Evolutionary conservation across 2,329 filamentous ascomycete species (phyloP).

Genomic region (Plenodomus tracheiphilus): DNA sequence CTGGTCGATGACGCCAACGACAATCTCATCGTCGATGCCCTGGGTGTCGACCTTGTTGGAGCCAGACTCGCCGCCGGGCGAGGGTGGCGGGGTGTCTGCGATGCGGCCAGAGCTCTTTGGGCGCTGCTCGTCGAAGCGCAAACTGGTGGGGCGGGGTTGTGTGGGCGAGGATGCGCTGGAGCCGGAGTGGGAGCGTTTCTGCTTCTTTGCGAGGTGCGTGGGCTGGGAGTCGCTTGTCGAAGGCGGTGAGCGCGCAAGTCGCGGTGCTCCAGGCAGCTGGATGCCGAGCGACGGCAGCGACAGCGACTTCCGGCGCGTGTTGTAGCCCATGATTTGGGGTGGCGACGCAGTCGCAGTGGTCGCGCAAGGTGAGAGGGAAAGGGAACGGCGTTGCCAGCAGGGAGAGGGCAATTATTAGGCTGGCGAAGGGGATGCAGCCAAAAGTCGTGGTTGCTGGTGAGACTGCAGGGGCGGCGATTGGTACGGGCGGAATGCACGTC

Average conservation of each 20-base stretch:
- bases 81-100: constrained; percentile 77
- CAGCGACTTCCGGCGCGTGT: constrained; percentile 93
- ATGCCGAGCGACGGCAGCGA: constrained; percentile 93
- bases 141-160: constrained; percentile 50
- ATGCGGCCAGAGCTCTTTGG: constrained; percentile 50
- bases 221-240: constrained; percentile 56
- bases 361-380: constrained; percentile 6
- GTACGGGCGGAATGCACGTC: constrained; percentile 35
- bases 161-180: constrained; percentile 46
- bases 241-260: constrained; percentile 59
- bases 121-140: constrained; percentile 52
- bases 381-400: constrained; percentile 6
- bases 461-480: constrained; percentile 35
- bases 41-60: constrained; percentile 71
- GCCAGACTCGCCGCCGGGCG: constrained; percentile 60
- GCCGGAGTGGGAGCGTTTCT: constrained; percentile 74
- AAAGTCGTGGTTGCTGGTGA: constrained; percentile 36
- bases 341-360: constrained; percentile 13
- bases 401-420: constrained; percentile 28
- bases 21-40: constrained; percentile 91
- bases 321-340: constrained; percentile 77
- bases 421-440: constrained; percentile 28
- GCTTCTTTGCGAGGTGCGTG: constrained; percentile 58
- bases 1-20: constrained; percentile 85
- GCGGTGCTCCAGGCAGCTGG: constrained; percentile 65